Base-by-base conservation (phyloP, 2,329 filamentous ascomycete genomes). In the Diaporthe velutina region DNA sequence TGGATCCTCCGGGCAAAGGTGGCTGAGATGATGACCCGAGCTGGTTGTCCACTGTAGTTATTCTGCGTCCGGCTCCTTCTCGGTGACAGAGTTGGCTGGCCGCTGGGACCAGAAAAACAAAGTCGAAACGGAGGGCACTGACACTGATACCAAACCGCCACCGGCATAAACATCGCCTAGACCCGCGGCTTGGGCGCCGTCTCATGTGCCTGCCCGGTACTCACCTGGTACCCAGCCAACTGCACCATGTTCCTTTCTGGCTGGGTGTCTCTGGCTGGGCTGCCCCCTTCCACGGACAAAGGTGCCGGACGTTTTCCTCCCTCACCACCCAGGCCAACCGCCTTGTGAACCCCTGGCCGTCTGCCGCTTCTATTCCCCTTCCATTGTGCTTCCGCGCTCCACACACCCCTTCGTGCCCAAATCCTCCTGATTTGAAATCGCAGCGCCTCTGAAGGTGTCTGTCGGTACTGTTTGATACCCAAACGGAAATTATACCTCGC, bases 301-400 rank as follows among this genome's bases (percentile, higher is more conserved):
- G 38, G 28, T 28, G 57, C 42, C 55, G 70, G 70, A 71, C 70
- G 55, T 61, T 71, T 71, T 61, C 55, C 68, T 71, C 68, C 68
- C 28, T 35, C 54, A 50, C 30, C 25, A 33, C 25, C 50, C 50
- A 8, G 50, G 28, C 48, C 25, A 30, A 15, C 52, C 54, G 30
- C 42, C 55, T 52, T 60, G 70, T 38, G 42, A 52, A 50, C 54
- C 38, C 55, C 55, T 50, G 42, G 54, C 30, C 9, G 33, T 40
- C 55, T 50, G 22, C 42, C 42, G 55, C 70, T 71, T 71, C 70
- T 45, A 71, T 71, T 17, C 30, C 28, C 70, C 70, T 71, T 71
- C 70, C 9, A 61, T 71, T 15, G 45, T 52, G 70, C 70, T 61
- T 71, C 70, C 52, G 70, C 40, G 40, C 55, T 61, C 70, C 70